Evolutionary conservation across 805 yeast genomes (phyloP).

Genomic region (Tetrapisispora pingtungensis): DNA sequence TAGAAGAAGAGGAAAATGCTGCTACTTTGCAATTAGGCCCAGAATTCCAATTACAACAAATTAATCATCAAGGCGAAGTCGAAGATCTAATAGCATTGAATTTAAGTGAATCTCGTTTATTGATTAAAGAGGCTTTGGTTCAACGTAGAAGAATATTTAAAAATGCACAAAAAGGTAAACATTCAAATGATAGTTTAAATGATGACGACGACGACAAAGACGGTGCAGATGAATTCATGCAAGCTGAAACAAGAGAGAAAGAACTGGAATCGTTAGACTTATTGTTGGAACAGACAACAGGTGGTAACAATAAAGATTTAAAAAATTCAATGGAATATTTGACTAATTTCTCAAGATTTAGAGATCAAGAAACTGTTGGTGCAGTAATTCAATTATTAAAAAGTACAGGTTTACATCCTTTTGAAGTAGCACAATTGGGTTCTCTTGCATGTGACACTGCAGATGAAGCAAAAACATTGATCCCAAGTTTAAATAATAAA

Average conservation of each 20-base stretch:
- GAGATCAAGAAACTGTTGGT: constrained; percentile 83
- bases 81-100: constrained; percentile 76
- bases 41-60: constrained; percentile 75
- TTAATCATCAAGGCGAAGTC: constrained; percentile 69
- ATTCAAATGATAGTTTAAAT: constrained; percentile 1
- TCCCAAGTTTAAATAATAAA: constrained; percentile 77
- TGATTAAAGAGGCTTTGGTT: constrained; percentile 81
- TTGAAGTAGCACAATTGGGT: constrained; percentile 83
- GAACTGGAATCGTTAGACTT: constrained; percentile 27
- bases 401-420: constrained; percentile 76
- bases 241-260: constrained; percentile 40
- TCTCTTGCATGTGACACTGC: constrained; percentile 92
- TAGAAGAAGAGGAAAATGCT: constrained; percentile 88
- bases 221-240: constrained; percentile 30
- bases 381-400: constrained; percentile 84
- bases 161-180: constrained; percentile 20
- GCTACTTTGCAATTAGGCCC: constrained; percentile 81
- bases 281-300: constrained; percentile 32
- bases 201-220: constrained; percentile 21
- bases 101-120: constrained; percentile 78
- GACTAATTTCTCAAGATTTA: constrained; percentile 77
- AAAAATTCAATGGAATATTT: constrained; percentile 86
- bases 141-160: constrained; percentile 54
- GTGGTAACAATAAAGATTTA: constrained; percentile 76
- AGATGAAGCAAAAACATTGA: constrained; percentile 89